Conservation (phyloP, 306 rosid genomes). For the Cyclanthera cordifolia region DNA sequence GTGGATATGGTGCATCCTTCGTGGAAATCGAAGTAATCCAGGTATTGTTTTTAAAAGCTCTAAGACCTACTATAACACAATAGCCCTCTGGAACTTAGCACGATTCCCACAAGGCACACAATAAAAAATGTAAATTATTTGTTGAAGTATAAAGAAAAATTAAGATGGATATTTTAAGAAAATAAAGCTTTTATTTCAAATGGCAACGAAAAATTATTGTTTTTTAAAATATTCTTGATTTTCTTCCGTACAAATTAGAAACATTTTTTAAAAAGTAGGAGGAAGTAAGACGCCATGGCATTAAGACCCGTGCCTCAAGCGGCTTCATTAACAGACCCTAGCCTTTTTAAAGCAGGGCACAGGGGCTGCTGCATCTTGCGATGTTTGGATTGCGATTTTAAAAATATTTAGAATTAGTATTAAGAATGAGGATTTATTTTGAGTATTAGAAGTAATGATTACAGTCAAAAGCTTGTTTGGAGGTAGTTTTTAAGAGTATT, state of each 20-base stretch:
- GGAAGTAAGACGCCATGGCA: not conserved
- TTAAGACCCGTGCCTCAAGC: not conserved
- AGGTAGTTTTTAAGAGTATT: no score
- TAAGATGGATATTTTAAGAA: no score
- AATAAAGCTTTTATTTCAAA: no score
- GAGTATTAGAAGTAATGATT: no score
- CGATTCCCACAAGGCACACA: not conserved
- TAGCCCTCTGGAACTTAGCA: not conserved
- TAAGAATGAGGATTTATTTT: no score
- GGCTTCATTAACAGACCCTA: no score
- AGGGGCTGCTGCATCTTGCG: no score
- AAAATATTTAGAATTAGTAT: no score
- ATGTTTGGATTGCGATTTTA: no score
- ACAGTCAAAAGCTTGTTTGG: no score
- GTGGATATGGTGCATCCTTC: not conserved
- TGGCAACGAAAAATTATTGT: no score
- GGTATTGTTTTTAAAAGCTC: not conserved
- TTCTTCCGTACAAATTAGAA: not conserved
- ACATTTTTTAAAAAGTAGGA: not conserved
- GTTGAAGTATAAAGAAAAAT: not conserved
- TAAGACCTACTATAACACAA: not conserved
- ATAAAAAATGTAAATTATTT: not conserved
- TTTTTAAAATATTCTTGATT: not conserved
- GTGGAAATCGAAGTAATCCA: slow-evolving; percentile 4
- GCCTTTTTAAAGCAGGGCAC: no score